Conservation (phyloP, 2,329 filamentous ascomycete species). For the Knoxdaviesia proteae region DNA sequence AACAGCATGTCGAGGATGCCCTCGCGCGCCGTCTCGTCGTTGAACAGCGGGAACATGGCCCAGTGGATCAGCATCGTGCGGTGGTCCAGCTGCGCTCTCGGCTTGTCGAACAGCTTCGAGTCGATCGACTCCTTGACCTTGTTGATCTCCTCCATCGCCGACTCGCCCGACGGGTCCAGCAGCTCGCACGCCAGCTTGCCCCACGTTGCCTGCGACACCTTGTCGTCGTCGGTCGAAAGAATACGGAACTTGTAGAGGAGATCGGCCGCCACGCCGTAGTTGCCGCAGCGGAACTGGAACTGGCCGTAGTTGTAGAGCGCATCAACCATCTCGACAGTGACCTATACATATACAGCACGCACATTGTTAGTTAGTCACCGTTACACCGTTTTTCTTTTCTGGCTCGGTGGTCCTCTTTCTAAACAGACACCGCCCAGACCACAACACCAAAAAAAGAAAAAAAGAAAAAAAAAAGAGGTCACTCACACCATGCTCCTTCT, state of each 20-base stretch:
- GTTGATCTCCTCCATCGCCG: conserved; percentile 71
- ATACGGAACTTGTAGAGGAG: conserved; percentile 96
- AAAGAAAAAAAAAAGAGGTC: background rate
- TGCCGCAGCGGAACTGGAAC: conserved; percentile 95
- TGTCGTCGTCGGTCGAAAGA: conserved; percentile 94
- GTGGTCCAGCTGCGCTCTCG: conserved; percentile 84
- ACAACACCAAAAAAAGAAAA: background rate
- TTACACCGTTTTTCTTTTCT: background rate
- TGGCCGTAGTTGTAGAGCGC: conserved; percentile 88
- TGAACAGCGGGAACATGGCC: conserved; percentile 97
- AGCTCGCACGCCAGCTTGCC: conserved; percentile 95
- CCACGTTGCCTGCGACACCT: conserved; percentile 89
- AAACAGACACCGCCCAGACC: background rate
- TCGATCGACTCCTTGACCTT: conserved; percentile 89
- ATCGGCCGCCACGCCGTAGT: conserved; percentile 77
- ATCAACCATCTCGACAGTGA: conserved; percentile 90
- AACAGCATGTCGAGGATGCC: conserved; percentile 90
- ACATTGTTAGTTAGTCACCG: background rate
- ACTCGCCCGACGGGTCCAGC: conserved; percentile 85
- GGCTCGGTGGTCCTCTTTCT: background rate
- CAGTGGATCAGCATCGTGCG: conserved; percentile 97
- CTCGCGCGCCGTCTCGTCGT: conserved; percentile 81
- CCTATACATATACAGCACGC: conserved; percentile 18
- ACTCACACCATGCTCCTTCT: conserved; percentile 80
- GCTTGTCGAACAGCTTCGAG: conserved; percentile 87